Conservation (phyloP, 1,139 yeast genomes). For the Saccharomyces uvarum region DNA sequence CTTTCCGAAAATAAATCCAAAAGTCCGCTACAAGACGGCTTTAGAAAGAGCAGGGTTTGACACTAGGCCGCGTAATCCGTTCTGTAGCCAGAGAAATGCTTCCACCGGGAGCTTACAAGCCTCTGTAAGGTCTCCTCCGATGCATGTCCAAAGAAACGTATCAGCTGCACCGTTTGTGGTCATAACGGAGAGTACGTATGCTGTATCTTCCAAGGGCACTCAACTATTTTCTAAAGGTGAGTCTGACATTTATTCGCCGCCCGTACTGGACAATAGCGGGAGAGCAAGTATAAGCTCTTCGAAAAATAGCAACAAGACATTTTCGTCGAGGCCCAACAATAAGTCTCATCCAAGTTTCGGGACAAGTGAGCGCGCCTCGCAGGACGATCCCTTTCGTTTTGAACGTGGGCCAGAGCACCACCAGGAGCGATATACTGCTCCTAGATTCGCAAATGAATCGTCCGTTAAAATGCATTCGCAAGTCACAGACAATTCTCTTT, state of each 20-base stretch:
- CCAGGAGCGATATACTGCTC: neutral
- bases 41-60: slow-evolving; percentile 64
- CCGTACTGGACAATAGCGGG: neutral
- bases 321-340: neutral
- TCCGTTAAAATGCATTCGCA: neutral
- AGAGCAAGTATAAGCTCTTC: neutral
- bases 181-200: neutral
- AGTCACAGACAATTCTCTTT: neutral
- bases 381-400: neutral
- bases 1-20: slow-evolving; percentile 54
- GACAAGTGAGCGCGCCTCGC: neutral
- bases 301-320: neutral
- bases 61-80: slow-evolving; percentile 14
- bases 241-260: neutral
- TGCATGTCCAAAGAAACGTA: slow-evolving; percentile 5
- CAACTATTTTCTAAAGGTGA: neutral
- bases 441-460: neutral
- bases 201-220: neutral
- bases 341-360: neutral
- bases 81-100: slow-evolving; percentile 7
- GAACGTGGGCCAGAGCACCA: neutral
- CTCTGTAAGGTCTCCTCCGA: slow-evolving; percentile 2
- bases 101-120: slow-evolving; percentile 7
- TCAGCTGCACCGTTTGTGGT: neutral
- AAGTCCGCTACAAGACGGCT: slow-evolving; percentile 50